Evolutionary conservation across 805 yeast genomes (phyloP), one percentile per base, ranked within the genome.

Genomic region (Hanseniaspora meyeri): DNA sequence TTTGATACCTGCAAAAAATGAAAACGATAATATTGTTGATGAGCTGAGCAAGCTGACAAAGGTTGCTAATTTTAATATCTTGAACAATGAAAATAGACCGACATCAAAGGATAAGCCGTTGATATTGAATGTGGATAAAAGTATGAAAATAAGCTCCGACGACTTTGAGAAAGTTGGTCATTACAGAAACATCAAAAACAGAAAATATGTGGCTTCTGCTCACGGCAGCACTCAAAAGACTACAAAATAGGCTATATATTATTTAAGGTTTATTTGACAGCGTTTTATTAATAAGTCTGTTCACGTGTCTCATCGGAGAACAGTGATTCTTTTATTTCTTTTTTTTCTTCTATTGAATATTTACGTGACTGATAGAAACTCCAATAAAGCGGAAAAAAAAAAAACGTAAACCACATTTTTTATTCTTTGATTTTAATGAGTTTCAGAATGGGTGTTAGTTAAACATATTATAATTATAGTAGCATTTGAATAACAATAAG

Each of bases 401-500:
- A 36, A 36, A 36, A 12, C n/a, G 38, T 36, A 24, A 24, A 24
- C 5, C 27, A 24, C 27, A 24, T 24, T 24, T 24, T 24, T 24
- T 24, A 24, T 24, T 9, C n/a, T 10, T 14, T 12, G n/a, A 36
- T 36, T 2, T 36, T 16, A 14, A 36, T 14, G n/a, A 14, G 16
- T 36, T 36, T 36, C n/a, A 12, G 24, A 5, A 2, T 11, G 29
- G 17, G 45, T 42, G 45, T 42, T 42, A 42, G 45, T 42, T 42
- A 42, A 42, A 42, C 45, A 42, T 4, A 4, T 10, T 7, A 20
- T 16, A 29, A 29, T 17, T 16, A 43, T 3, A n/a, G 10, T 1
- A n/a, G 3, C n/a, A 43, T 27, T 14, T 29, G 29, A 43, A 34
- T 16, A 6, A 68, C 7, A 71, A 67, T 34, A n/a, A n/a, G n/a